Evolutionary conservation across 106 monocot species (phyloP).

Genomic region (Posidonia australis): DNA sequence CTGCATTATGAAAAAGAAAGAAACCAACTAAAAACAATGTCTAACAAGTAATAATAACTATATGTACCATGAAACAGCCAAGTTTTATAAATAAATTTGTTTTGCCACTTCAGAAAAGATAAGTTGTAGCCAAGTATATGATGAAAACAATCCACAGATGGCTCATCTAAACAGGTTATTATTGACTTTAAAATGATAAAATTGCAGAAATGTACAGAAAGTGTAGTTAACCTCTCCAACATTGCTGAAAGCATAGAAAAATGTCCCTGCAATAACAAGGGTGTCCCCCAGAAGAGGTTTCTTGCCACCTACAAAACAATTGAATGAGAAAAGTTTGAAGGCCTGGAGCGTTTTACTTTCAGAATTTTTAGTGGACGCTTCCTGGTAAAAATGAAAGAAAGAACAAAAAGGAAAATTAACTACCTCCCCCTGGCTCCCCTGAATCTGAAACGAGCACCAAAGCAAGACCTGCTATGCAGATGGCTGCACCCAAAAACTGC

Average conservation of each 20-base stretch:
- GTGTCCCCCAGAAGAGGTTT: slow-evolving; percentile 36
- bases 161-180: too few species aligned
- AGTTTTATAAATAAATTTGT: not conserved
- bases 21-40: not conserved
- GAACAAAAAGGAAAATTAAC: too few species aligned
- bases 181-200: too few species aligned
- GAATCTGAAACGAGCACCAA: not conserved
- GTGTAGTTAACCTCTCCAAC: slow-evolving; percentile 41
- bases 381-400: too few species aligned
- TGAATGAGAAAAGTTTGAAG: too few species aligned
- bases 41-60: too few species aligned
- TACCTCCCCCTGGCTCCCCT: too few species aligned
- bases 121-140: not conserved
- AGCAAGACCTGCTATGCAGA: slow-evolving; percentile 61
- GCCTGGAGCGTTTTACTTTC: too few species aligned
- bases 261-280: slow-evolving; percentile 36
- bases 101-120: not conserved
- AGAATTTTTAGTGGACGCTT: too few species aligned
- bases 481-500: slow-evolving; percentile 57
- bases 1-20: slow-evolving; percentile 22
- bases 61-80: not conserved
- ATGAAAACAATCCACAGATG: too few species aligned
- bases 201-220: too few species aligned
- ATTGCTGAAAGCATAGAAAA: slow-evolving; percentile 46
- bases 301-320: slow-evolving; percentile 19